These are phyloP conservation scores for Fusarium aywerte DNA, from an alignment of 2,329 filamentous ascomycete genomes.

Conservation along the genomic window DNA sequence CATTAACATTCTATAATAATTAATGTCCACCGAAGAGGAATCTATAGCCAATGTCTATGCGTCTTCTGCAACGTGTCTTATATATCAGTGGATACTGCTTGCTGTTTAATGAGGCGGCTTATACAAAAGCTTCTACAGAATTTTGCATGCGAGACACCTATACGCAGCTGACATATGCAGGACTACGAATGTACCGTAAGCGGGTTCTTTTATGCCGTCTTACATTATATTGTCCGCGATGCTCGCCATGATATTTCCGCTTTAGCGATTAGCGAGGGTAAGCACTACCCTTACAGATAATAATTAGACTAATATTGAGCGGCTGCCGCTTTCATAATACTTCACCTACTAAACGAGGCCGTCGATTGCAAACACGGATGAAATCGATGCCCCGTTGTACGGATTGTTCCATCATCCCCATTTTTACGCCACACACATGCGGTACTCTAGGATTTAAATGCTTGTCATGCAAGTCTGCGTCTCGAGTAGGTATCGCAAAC, in stretches of 20 bases:
- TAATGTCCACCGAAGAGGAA: neutral
- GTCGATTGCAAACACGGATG: neutral
- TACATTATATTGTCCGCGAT: neutral
- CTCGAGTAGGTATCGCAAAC: neutral
- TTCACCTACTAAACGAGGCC: neutral
- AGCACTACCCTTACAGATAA: neutral
- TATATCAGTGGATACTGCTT: neutral
- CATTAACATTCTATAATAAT: neutral
- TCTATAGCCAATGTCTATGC: neutral
- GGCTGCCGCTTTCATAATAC: neutral
- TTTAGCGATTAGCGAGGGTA: neutral
- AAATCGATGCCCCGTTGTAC: neutral
- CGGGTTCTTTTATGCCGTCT: neutral
- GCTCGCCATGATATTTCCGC: neutral
- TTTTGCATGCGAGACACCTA: neutral
- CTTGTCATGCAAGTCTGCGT: neutral
- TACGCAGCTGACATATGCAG: neutral
- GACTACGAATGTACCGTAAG: neutral
- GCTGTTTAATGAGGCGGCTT: neutral
- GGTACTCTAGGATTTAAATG: neutral
- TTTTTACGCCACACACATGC: constrained; percentile 3
- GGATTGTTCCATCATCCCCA: neutral
- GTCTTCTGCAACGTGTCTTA: neutral
- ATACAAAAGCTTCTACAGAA: neutral
- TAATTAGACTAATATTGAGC: neutral